These are phyloP conservation scores for Trichoderma koningii DNA, from an alignment of 2,329 filamentous ascomycete species.

Conservation along the genomic window DNA sequence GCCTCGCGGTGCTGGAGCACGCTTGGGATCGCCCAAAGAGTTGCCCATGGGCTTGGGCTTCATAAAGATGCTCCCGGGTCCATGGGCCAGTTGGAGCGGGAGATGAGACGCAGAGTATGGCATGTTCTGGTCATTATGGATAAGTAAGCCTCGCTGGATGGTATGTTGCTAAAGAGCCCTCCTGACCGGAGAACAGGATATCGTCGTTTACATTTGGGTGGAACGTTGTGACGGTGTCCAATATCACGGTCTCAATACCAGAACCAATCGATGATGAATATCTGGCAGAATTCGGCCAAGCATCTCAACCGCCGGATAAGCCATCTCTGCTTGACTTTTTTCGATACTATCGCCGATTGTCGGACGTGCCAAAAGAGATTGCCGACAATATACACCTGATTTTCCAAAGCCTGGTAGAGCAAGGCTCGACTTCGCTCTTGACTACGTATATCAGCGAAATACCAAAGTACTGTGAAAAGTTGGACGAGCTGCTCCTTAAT, in stretches of 20 bases:
- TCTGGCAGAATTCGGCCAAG: neutral
- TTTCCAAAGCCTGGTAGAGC: neutral
- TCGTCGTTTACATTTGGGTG: constrained; percentile 20
- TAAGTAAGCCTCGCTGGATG: neutral
- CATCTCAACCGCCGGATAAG: neutral
- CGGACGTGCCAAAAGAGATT: constrained; percentile 14
- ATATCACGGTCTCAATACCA: neutral
- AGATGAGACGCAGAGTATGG: constrained; percentile 22
- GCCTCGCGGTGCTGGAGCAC: constrained; percentile 23
- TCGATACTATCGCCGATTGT: neutral
- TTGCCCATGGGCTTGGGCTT: constrained; percentile 14
- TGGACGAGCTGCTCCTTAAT: neutral
- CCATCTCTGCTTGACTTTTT: constrained; percentile 12
- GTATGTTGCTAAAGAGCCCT: too few relatives aligned
- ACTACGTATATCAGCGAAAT: constrained; percentile 14
- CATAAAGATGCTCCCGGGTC: constrained; percentile 5
- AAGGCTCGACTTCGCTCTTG: neutral
- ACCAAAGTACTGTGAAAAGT: constrained; percentile 10
- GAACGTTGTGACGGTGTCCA: neutral
- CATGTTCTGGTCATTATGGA: constrained; percentile 5
- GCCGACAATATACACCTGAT: neutral
- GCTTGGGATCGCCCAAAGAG: constrained; percentile 16
- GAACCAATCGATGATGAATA: constrained; percentile 19
- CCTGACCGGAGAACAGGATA: constrained; percentile 4
- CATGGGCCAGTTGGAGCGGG: constrained; percentile 11